Conservation (phyloP, 129 eudicot genomes). For the Mikania micrantha region DNA sequence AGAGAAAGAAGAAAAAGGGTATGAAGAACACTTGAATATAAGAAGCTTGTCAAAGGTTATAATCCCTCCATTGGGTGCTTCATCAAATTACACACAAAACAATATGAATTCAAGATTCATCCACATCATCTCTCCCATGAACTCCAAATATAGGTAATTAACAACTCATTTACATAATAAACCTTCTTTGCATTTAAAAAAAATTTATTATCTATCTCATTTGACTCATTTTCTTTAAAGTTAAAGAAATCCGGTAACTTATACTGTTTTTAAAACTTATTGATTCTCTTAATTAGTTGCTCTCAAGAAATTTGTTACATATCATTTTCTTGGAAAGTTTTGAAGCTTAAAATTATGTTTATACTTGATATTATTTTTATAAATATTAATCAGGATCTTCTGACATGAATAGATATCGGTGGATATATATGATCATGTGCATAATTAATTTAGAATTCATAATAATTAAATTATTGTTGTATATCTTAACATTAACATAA, state of each 20-base stretch:
- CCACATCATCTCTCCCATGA: conserved; percentile 55
- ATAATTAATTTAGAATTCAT: too few relatives aligned
- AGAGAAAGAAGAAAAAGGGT: conserved; percentile 17
- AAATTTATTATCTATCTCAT: background rate
- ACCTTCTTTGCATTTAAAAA: too few relatives aligned
- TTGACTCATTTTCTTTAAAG: background rate
- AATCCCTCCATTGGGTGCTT: conserved; percentile 76
- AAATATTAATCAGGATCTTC: background rate
- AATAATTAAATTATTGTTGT: too few relatives aligned
- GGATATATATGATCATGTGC: too few relatives aligned
- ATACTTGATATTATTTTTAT: background rate
- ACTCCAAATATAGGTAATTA: conserved; percentile 67
- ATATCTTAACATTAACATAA: too few relatives aligned
- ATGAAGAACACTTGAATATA: conserved; percentile 28
- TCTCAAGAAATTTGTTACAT: too few relatives aligned
- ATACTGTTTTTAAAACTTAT: background rate
- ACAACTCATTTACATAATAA: background rate
- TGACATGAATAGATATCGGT: background rate
- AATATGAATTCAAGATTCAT: conserved; percentile 23
- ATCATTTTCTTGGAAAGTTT: conserved; percentile 1
- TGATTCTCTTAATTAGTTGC: too few relatives aligned
- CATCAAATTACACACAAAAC: conserved; percentile 26
- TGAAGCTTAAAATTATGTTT: background rate
- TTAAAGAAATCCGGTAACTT: background rate
- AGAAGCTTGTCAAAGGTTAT: conserved; percentile 67